Percentiles rank a stretch among this genome's conserved stretches.
phyloP scores from a whole-genome alignment of 805 yeast genomes.

The Starmerella vaccinii region DNA sequence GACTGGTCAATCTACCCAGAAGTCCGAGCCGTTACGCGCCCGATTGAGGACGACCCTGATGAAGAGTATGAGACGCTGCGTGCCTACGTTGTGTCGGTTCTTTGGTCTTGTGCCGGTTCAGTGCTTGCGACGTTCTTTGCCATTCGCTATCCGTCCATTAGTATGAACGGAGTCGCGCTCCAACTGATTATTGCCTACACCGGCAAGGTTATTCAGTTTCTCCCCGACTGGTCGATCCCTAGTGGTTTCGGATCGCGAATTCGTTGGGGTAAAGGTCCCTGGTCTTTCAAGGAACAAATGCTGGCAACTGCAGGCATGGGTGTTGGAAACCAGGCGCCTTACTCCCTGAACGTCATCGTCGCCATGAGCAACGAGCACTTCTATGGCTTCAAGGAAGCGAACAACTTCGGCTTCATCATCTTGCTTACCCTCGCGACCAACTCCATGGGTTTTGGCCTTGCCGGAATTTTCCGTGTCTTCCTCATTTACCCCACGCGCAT shows the following conservation, averaged over 20 bases:
- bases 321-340: constrained; percentile 24
- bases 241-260: constrained; percentile 5
- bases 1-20: constrained; percentile 50
- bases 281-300: constrained; percentile 23
- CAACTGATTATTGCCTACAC: constrained; percentile 53
- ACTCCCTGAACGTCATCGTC: constrained; percentile 28
- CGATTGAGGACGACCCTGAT: constrained; percentile 36
- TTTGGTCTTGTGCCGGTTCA: constrained; percentile 53
- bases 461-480: constrained; percentile 52
- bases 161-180: constrained; percentile 42
- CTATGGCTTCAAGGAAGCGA: constrained; percentile 24
- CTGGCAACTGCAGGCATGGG: constrained; percentile 20
- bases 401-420: constrained; percentile 43
- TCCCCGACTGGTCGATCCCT: constrained; percentile 12
- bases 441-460: constrained; percentile 56
- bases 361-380: constrained; percentile 27
- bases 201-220: constrained; percentile 38
- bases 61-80: constrained; percentile 40
- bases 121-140: constrained; percentile 29
- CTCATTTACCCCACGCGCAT: constrained; percentile 43
- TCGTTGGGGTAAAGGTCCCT: constrained; percentile 50
- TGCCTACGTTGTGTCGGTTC: constrained; percentile 40
- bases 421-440: constrained; percentile 46
- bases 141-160: constrained; percentile 46
- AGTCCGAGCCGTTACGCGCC: constrained; percentile 45